Base-by-base conservation (phyloP, 2,329 filamentous ascomycete species). In the Metarhizium brunneum region DNA sequence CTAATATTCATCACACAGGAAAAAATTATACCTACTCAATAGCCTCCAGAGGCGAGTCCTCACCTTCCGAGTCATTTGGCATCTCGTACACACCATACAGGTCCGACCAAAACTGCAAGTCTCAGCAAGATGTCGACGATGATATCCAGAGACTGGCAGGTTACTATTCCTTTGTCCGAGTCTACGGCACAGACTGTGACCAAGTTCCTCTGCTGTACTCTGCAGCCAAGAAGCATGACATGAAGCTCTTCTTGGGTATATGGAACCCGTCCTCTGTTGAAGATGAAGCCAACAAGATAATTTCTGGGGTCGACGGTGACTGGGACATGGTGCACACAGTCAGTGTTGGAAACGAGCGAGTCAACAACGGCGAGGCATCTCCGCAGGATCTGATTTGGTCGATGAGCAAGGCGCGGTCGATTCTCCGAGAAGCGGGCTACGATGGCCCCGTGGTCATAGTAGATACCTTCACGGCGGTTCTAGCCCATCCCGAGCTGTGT, bases 121-220 rank as follows among this genome's bases (percentile, higher is more conserved):
- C 78, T 6, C 73, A 78, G 54, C 71, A 74, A 1, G 74, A 89
- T 62, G 78, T 95, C 53, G 74, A 80, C 57, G 66, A 71, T 20
- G 90, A 95, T 64, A 81, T 94, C 62, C 71, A 73, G 16, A 71
- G 70, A 53, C 74, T 83, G 32, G 73, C 73, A 14, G 67, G 70
- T 25, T 68, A 71, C 14, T 91, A 87, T 70, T 76, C 76, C 18
- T 69, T 84, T 40, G 74, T 95, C 54, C 87, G 91, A 52, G 80
- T 88, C 65, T 95, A 95, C 66, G 90, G 90, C 53, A 83, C 84
- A 56, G 88, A 91, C 69, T 95, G 90, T 69, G 74, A 89, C 64
- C 87, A 92, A 68, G 79, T 90, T 43, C 68, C 76, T 2, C 81
- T 77, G 14, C 81, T 87, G 18, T 73, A 87, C 36, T 70, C 76